Evolutionary conservation across 768 basidiomycete genomes (phyloP).

Genomic region (Austroboletus eburneus): DNA sequence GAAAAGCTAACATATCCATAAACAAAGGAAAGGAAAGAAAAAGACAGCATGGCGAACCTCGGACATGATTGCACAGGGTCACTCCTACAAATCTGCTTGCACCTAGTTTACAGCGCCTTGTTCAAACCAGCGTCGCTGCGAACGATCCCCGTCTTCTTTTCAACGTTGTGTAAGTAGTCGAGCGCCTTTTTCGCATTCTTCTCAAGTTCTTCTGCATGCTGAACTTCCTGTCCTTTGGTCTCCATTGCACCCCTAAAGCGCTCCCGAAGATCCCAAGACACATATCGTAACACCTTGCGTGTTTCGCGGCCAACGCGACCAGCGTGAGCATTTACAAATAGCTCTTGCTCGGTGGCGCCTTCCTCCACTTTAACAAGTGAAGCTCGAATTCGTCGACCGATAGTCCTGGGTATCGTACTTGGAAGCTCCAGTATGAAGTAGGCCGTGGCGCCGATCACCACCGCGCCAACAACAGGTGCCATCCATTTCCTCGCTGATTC

Average conservation of each 20-base stretch:
- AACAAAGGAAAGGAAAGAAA: conserved; percentile 6
- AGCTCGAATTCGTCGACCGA: conserved; percentile 78
- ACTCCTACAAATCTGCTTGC: conserved; percentile 1
- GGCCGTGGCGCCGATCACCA: conserved; percentile 64
- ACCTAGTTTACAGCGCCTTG: conserved; percentile 5
- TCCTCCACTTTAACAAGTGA: conserved; percentile 50
- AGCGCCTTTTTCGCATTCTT: conserved; percentile 65
- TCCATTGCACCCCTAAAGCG: conserved; percentile 80
- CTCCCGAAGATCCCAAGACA: conserved; percentile 86
- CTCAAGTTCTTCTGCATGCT: conserved; percentile 70
- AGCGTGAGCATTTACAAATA: conserved; percentile 65
- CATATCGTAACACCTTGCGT: conserved; percentile 87
- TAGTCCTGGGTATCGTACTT: conserved; percentile 78
- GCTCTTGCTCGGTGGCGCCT: conserved; percentile 45
- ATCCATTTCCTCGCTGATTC: conserved; percentile 82
- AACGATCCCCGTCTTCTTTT: conserved; percentile 41
- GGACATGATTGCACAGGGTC: neutral
- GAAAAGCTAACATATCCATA: conserved; percentile 2
- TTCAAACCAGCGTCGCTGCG: conserved; percentile 26
- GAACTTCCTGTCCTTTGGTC: conserved; percentile 71
- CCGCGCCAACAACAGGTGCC: conserved; percentile 77
- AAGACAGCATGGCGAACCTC: neutral
- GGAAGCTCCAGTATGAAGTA: conserved; percentile 90
- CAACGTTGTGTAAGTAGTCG: conserved; percentile 60
- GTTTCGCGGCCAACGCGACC: conserved; percentile 78